phyloP scores from a whole-genome alignment of 2,329 filamentous ascomycete genomes.

The Stagonosporopsis tanaceti region DNA sequence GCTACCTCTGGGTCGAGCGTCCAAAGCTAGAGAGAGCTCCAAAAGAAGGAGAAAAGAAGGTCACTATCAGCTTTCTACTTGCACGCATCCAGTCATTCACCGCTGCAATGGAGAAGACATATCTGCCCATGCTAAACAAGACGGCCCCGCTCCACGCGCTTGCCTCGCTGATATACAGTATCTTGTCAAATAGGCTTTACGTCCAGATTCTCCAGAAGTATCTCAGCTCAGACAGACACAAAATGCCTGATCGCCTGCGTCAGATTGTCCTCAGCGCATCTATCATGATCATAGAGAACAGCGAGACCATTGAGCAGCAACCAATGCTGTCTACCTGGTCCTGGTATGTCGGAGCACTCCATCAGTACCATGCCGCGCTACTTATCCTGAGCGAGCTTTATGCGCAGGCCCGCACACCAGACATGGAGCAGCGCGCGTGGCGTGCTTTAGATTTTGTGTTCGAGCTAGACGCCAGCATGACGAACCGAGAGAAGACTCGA shows the following conservation, averaged over 20 bases:
- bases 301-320: conserved; percentile 62
- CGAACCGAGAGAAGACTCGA: conserved; percentile 65
- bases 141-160: conserved; percentile 70
- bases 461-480: conserved; percentile 62
- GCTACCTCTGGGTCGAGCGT: conserved; percentile 74
- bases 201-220: conserved; percentile 75
- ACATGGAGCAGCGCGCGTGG: conserved; percentile 73
- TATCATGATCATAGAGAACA: conserved; percentile 62
- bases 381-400: conserved; percentile 74
- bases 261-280: conserved; percentile 71
- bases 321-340: conserved; percentile 65
- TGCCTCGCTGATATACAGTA: conserved; percentile 69
- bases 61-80: conserved; percentile 66
- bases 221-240: conserved; percentile 57
- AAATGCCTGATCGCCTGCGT: conserved; percentile 69
- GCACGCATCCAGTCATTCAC: conserved; percentile 74
- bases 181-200: conserved; percentile 69
- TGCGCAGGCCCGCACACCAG: conserved; percentile 62
- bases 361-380: conserved; percentile 76
- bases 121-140: conserved; percentile 68
- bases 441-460: conserved; percentile 76
- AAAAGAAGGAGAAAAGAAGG: conserved; percentile 32
- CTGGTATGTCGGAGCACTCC: conserved; percentile 75
- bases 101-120: conserved; percentile 69
- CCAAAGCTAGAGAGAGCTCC: conserved; percentile 64